Conservation (phyloP, 1,284 basidiomycete species). For the Mrakiaceae sp. region DNA sequence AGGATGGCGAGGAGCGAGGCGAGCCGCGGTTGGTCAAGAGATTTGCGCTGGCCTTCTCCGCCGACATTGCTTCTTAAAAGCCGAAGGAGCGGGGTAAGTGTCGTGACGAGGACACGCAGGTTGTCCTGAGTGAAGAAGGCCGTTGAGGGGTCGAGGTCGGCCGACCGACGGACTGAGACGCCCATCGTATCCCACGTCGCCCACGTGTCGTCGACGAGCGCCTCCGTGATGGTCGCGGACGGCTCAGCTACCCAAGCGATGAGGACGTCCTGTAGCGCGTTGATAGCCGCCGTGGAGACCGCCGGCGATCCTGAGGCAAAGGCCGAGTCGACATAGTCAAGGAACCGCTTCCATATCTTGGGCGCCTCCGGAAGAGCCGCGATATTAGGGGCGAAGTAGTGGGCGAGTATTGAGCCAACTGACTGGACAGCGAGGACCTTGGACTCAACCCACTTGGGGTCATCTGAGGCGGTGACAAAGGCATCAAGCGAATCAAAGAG, state of each 20-base stretch:
- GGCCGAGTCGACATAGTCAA: conserved; percentile 54
- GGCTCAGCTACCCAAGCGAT: conserved; percentile 34
- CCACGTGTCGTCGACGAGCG: conserved; percentile 55
- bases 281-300: conserved; percentile 65
- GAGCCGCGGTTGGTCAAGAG: conserved; percentile 32
- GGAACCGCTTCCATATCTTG: conserved; percentile 59
- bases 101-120: conserved; percentile 64
- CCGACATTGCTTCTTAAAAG: conserved; percentile 9
- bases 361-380: conserved; percentile 57
- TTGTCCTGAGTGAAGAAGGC: conserved; percentile 68
- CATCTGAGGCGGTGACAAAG: conserved; percentile 36
- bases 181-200: conserved; percentile 58
- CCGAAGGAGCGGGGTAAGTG: conserved; percentile 39
- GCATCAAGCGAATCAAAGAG: conserved; percentile 56
- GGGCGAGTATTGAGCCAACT: conserved; percentile 68
- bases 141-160: conserved; percentile 28
- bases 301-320: conserved; percentile 55
- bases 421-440: conserved; percentile 76
- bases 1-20: conserved; percentile 62
- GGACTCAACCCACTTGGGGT: conserved; percentile 62
- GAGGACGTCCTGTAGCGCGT: conserved; percentile 67
- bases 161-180: conserved; percentile 33
- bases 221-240: conserved; percentile 35
- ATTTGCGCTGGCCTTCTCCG: no score
- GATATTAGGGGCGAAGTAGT: conserved; percentile 63